Evolutionary conservation across 164 flowering plant genomes (phyloP).

Genomic region (grape (Vitis vinifera)): DNA sequence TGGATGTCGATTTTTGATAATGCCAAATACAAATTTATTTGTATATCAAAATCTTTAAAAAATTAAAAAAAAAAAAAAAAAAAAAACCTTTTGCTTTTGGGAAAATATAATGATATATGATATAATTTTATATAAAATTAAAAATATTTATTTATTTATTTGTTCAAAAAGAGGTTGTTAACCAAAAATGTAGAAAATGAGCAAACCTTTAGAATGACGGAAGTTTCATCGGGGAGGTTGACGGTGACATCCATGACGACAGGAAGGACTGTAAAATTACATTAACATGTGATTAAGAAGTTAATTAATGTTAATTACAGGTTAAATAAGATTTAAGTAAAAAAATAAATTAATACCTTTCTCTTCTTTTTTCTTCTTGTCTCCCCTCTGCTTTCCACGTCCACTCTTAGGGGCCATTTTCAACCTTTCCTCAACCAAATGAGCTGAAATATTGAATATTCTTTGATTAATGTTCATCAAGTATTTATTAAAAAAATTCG

Average conservation of each 20-base stretch:
- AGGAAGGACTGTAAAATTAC: conserved; percentile 64
- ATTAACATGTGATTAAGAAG: background rate
- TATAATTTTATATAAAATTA: too few species aligned
- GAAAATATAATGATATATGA: too few species aligned
- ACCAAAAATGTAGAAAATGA: background rate
- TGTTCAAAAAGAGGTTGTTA: too few species aligned
- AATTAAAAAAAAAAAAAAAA: too few species aligned
- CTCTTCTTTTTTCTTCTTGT: conserved; percentile 99
- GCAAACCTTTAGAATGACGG: conserved; percentile 72
- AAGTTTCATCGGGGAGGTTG: conserved; percentile 80
- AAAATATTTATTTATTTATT: background rate
- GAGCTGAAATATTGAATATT: conserved; percentile 10
- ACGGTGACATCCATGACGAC: conserved; percentile 85
- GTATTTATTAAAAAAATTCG: too few species aligned
- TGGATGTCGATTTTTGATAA: too few species aligned
- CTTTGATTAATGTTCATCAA: too few species aligned
- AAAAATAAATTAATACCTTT: conserved; percentile 47
- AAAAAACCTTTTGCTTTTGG: too few species aligned
- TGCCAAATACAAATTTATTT: too few species aligned
- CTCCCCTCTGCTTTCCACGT: conserved; percentile 86
- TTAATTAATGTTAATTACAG: too few species aligned
- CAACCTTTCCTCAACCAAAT: conserved; percentile 2
- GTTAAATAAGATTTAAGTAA: background rate
- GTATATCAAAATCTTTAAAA: too few species aligned
- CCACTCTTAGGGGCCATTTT: conserved; percentile 84